phyloP scores from a whole-genome alignment of 1,284 basidiomycete species.

The Athelia psychrophila region DNA sequence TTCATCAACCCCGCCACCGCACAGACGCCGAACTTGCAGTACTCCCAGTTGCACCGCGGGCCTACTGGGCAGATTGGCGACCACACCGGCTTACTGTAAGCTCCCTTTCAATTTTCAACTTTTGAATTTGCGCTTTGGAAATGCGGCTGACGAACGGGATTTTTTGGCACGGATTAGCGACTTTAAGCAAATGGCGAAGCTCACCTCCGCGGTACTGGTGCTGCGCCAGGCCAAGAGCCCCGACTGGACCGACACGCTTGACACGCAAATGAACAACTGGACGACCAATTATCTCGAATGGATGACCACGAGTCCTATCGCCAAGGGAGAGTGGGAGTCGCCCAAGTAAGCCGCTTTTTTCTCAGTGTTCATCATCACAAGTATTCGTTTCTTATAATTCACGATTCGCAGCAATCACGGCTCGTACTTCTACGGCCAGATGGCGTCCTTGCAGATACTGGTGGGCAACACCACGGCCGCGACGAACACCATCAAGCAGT shows the following conservation, averaged over 20 bases:
- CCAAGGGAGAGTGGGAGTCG: constrained; percentile 45
- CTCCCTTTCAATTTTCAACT: background rate
- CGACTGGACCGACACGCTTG: constrained; percentile 56
- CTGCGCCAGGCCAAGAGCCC: constrained; percentile 46
- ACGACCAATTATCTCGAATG: constrained; percentile 48
- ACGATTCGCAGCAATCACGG: constrained; percentile 53
- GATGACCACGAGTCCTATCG: constrained; percentile 51
- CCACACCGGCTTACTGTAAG: constrained; percentile 54
- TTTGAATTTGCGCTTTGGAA: background rate
- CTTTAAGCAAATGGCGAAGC: constrained; percentile 58
- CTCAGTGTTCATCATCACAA: constrained; percentile 22
- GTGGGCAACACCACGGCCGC: constrained; percentile 42
- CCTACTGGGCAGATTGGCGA: constrained; percentile 50
- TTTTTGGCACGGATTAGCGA: constrained; percentile 32
- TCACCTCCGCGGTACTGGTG: constrained; percentile 55
- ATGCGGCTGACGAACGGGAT: too few relatives aligned
- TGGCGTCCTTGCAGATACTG: constrained; percentile 46
- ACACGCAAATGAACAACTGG: constrained; percentile 52
- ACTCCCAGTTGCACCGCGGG: constrained; percentile 63
- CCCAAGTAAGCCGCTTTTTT: constrained; percentile 44
- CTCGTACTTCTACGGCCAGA: constrained; percentile 50
- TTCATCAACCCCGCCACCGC: constrained; percentile 56
- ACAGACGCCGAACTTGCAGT: constrained; percentile 72
- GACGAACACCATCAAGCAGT: constrained; percentile 34
- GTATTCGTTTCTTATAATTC: constrained; percentile 17